Evolutionary conservation across 352 stramenopile species (phyloP).

Genomic region (Pythium angustatum): DNA sequence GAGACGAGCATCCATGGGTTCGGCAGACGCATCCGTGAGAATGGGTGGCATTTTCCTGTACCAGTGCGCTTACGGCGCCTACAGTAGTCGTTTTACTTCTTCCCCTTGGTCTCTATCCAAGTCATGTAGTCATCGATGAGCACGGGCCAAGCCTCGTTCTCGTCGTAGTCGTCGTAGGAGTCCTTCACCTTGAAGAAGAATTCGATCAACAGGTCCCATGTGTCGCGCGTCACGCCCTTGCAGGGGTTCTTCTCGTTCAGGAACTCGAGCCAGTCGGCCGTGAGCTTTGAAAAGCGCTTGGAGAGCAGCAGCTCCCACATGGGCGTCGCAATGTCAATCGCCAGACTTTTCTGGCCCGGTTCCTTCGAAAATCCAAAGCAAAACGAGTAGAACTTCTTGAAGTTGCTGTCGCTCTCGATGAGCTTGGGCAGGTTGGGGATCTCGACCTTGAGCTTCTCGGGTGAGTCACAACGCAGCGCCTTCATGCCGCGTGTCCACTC

Average conservation of each 20-base stretch:
- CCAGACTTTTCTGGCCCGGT: conserved; percentile 83
- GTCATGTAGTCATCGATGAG: conserved; percentile 90
- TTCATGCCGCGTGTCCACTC: conserved; percentile 84
- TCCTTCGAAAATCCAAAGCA: conserved; percentile 90
- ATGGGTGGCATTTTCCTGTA: conserved; percentile 12
- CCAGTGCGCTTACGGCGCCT: background rate
- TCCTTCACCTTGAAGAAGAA: conserved; percentile 84
- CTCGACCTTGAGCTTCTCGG: conserved; percentile 56
- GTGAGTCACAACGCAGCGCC: conserved; percentile 71
- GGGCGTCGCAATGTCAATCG: conserved; percentile 80
- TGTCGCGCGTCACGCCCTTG: conserved; percentile 85
- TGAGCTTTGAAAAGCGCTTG: conserved; percentile 66
- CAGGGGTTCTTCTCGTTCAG: conserved; percentile 76
- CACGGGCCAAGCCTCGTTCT: conserved; percentile 89
- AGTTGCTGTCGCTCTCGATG: conserved; percentile 53
- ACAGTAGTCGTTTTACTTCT: conserved; percentile 45
- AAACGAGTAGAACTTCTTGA: conserved; percentile 88
- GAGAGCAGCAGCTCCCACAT: conserved; percentile 87
- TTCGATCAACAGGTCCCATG: conserved; percentile 84
- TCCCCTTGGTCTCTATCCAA: conserved; percentile 66
- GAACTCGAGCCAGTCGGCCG: conserved; percentile 74
- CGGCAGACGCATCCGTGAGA: background rate
- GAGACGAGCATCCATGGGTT: background rate
- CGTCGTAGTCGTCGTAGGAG: conserved; percentile 84
- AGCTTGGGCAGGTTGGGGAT: conserved; percentile 55